Conservation (phyloP, 2,329 filamentous ascomycete species). For the Aspergillus chevalieri region DNA sequence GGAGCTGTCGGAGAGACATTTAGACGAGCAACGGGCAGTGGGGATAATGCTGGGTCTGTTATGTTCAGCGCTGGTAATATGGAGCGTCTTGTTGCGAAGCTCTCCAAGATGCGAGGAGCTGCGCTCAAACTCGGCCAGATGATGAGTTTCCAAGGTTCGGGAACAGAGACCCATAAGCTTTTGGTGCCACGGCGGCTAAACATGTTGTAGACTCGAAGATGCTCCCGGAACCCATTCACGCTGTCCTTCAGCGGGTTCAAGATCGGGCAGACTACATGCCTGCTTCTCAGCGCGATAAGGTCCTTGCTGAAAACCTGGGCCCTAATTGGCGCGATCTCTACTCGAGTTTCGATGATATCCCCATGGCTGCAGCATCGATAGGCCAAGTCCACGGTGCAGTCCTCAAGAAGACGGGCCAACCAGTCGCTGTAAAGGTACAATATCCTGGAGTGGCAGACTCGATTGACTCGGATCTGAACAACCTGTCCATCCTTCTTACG, state of each 20-base stretch:
- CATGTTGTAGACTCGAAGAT: conserved; percentile 69
- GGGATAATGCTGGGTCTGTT: conserved; percentile 60
- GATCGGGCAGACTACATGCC: conserved; percentile 99
- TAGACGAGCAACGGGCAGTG: conserved; percentile 68
- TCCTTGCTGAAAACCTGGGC: conserved; percentile 73
- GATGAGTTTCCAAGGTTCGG: conserved; percentile 81
- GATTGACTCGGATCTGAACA: conserved; percentile 94
- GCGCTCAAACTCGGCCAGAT: conserved; percentile 97
- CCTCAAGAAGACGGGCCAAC: conserved; percentile 65
- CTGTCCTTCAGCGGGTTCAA: conserved; percentile 88
- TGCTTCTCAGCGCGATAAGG: conserved; percentile 79
- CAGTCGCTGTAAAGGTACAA: conserved; percentile 92
- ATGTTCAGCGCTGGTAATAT: conserved; percentile 87
- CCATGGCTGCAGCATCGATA: conserved; percentile 92
- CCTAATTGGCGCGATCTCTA: conserved; percentile 79
- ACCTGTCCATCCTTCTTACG: conserved; percentile 81
- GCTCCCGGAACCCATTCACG: conserved; percentile 77
- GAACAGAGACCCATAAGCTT: background rate
- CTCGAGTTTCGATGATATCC: conserved; percentile 76
- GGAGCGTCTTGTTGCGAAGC: conserved; percentile 83
- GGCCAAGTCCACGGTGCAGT: conserved; percentile 89
- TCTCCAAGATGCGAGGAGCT: conserved; percentile 93
- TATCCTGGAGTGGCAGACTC: conserved; percentile 94
- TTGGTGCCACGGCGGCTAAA: conserved; percentile 1
- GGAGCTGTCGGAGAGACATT: conserved; percentile 82